phyloP scores from a whole-genome alignment of 345 rosid genomes.

The Noccaea bulbosa region DNA sequence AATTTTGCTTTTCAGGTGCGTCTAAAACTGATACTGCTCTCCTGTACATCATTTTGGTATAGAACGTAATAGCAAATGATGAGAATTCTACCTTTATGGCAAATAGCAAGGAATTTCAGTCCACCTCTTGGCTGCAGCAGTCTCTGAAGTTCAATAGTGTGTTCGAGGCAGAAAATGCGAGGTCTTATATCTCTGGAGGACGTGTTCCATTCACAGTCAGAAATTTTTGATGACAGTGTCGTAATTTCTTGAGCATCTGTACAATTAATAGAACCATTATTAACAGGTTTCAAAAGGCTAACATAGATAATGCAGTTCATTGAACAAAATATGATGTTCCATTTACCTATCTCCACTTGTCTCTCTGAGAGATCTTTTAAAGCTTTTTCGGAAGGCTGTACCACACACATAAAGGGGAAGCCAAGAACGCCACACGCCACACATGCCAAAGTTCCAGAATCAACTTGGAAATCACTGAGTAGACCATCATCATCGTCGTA shows the following conservation, averaged over 20 bases:
- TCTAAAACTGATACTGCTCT: neutral
- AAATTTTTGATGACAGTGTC: conserved; percentile 35
- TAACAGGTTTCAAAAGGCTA: conserved; percentile 12
- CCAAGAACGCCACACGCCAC: conserved; percentile 99
- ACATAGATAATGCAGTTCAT: conserved; percentile 22
- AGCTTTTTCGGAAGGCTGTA: conserved; percentile 72
- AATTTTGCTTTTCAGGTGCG: neutral
- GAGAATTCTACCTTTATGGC: conserved; percentile 81
- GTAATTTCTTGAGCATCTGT: conserved; percentile 42
- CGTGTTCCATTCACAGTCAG: conserved; percentile 53
- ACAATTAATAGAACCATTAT: conserved; percentile 29
- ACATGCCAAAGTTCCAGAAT: conserved; percentile 83
- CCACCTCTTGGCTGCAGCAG: conserved; percentile 81
- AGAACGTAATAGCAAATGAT: conserved; percentile 7
- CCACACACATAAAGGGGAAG: conserved; percentile 95
- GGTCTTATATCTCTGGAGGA: conserved; percentile 70
- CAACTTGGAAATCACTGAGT: conserved; percentile 88
- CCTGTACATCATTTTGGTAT: conserved; percentile 2
- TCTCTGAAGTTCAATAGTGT: conserved; percentile 77
- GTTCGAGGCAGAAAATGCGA: conserved; percentile 94
- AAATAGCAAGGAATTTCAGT: conserved; percentile 73
- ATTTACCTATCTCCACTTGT: conserved; percentile 35
- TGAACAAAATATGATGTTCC: conserved; percentile 12
- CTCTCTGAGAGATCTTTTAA: conserved; percentile 31
- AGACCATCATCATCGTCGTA: conserved; percentile 66